Evolutionary conservation across 306 rosid species (phyloP).

Genomic region (Quillaja saponaria): DNA sequence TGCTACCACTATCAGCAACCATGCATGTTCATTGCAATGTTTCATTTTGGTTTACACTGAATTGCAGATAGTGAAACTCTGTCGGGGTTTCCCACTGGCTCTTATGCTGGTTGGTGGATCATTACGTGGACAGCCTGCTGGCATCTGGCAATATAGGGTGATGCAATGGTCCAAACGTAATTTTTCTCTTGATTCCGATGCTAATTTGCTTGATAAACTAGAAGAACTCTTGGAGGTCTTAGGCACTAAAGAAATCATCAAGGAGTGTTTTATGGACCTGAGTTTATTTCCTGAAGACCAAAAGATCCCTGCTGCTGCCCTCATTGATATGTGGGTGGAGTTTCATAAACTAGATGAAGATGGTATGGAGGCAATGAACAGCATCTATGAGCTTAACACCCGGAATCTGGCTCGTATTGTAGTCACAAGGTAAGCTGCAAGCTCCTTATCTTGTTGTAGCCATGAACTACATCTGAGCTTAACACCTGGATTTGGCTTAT

Average conservation of each 20-base stretch:
- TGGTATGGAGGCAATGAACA: slow-evolving; percentile 31
- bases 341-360: slow-evolving; percentile 47
- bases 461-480: not conserved
- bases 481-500: too few relatives aligned
- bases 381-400: slow-evolving; percentile 28
- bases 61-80: slow-evolving; percentile 51
- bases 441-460: not conserved
- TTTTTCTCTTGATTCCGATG: slow-evolving; percentile 42
- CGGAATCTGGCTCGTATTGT: slow-evolving; percentile 45
- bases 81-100: slow-evolving; percentile 58
- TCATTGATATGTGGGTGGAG: slow-evolving; percentile 60
- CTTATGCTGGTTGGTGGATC: slow-evolving; percentile 50
- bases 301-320: slow-evolving; percentile 46
- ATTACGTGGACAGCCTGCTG: slow-evolving; percentile 33
- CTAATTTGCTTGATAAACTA: slow-evolving; percentile 39
- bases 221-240: slow-evolving; percentile 46
- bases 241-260: slow-evolving; percentile 34
- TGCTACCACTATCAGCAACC: too few relatives aligned
- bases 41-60: too few relatives aligned
- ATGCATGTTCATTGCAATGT: too few relatives aligned
- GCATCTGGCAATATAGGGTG: slow-evolving; percentile 40
- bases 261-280: slow-evolving; percentile 74
- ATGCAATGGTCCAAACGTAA: slow-evolving; percentile 40
- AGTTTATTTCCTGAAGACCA: slow-evolving; percentile 67
- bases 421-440: slow-evolving; percentile 53